Conservation (phyloP, 2,329 filamentous ascomycete genomes). For the Monilinia aucupariae region DNA sequence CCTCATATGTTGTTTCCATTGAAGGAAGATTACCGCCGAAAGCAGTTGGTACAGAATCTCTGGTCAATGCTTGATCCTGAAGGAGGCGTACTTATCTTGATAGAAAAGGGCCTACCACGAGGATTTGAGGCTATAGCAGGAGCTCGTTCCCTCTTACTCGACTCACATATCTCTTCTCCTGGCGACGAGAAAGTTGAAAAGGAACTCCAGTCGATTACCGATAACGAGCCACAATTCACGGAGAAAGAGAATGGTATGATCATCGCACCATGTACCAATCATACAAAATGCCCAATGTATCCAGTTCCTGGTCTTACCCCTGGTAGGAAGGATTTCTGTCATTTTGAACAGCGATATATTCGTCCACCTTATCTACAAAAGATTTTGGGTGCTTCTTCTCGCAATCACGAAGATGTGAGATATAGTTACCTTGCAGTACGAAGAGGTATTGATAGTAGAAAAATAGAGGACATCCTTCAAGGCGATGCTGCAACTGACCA, state of each 20-base stretch:
- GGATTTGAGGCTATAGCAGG: conserved; percentile 90
- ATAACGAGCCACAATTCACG: conserved; percentile 22
- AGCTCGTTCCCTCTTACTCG: conserved; percentile 72
- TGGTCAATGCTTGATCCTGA: conserved; percentile 81
- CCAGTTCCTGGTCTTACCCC: conserved; percentile 58
- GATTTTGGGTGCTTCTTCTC: conserved; percentile 61
- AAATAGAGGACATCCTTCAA: conserved; percentile 40
- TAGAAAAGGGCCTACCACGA: conserved; percentile 86
- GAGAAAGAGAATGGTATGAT: conserved; percentile 59
- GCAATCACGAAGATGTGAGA: conserved; percentile 83
- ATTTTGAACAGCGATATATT: conserved; percentile 83
- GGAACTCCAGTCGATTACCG: conserved; percentile 27
- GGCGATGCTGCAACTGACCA: conserved; percentile 53
- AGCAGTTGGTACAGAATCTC: conserved; percentile 75
- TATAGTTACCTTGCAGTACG: conserved; percentile 87
- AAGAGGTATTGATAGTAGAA: conserved; percentile 58
- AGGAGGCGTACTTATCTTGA: conserved; percentile 77
- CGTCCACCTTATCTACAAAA: conserved; percentile 76
- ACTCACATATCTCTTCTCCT: conserved; percentile 66
- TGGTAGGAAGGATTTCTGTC: conserved; percentile 84
- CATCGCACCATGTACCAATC: conserved; percentile 79
- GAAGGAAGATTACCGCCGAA: conserved; percentile 70
- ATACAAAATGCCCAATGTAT: conserved; percentile 86
- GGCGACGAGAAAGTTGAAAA: conserved; percentile 41
- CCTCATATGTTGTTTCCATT: conserved; percentile 76